Conservation (phyloP, 352 stramenopile genomes). For the Pythium insidiosum region DNA sequence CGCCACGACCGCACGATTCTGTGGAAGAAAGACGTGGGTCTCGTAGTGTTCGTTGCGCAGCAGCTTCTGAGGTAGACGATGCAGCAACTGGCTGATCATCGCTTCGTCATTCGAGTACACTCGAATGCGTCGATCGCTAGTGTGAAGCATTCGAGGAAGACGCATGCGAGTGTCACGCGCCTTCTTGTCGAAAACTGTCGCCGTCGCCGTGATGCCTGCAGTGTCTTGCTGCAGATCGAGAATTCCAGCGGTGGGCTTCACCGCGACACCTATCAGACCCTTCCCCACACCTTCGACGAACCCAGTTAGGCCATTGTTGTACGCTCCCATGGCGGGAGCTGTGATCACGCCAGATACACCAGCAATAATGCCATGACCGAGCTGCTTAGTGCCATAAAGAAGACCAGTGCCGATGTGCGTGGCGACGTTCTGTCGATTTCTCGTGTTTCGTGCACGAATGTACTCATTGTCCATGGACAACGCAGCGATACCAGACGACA, state of each 20-base stretch:
- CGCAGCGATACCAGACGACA: conserved; percentile 87
- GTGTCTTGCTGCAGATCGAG: conserved; percentile 75
- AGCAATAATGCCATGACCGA: conserved; percentile 86
- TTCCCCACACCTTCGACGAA: conserved; percentile 88
- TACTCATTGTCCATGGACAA: conserved; percentile 89
- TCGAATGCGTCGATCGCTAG: conserved; percentile 62
- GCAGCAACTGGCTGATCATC: conserved; percentile 50
- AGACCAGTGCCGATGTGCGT: conserved; percentile 81
- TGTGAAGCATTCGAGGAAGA: conserved; percentile 72
- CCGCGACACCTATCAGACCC: conserved; percentile 79
- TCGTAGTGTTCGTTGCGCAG: conserved; percentile 76
- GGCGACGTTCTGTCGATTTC: conserved; percentile 71
- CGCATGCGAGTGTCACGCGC: conserved; percentile 50
- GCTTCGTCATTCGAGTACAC: conserved; percentile 75
- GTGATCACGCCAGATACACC: conserved; percentile 90
- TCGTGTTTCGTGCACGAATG: conserved; percentile 67
- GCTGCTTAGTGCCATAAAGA: conserved; percentile 84
- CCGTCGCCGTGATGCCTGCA: conserved; percentile 78
- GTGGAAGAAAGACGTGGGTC: conserved; percentile 59
- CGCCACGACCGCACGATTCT: conserved; percentile 52
- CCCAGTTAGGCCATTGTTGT: conserved; percentile 84
- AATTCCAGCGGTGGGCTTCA: conserved; percentile 84
- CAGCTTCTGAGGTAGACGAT: conserved; percentile 43
- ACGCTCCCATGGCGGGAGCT: conserved; percentile 81
- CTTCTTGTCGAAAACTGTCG: conserved; percentile 77